These are phyloP conservation scores for Magnusiomyces suaveolens DNA, from an alignment of 1,139 yeast genomes.

Conservation along the genomic window DNA sequence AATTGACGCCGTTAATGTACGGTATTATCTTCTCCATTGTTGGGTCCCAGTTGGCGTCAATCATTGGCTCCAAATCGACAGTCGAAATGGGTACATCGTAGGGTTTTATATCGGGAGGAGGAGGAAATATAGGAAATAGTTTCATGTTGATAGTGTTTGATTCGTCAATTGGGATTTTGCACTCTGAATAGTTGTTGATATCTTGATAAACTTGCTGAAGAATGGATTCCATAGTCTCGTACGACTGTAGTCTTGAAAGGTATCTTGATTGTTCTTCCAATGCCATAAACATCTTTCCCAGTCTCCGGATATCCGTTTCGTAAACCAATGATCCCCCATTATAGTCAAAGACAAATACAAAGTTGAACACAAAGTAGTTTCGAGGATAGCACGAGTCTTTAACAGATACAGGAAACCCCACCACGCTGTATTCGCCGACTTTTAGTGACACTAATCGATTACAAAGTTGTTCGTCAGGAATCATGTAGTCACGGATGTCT, in stretches of 20 bases:
- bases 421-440: constrained; percentile 57
- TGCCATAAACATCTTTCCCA: constrained; percentile 83
- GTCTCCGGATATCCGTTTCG: constrained; percentile 71
- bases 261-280: constrained; percentile 81
- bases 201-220: constrained; percentile 88
- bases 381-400: constrained; percentile 69
- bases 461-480: constrained; percentile 88
- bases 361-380: constrained; percentile 85
- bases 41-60: constrained; percentile 95
- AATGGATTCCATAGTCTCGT: constrained; percentile 62
- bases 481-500: constrained; percentile 76
- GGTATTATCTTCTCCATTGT: constrained; percentile 86
- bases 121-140: constrained; percentile 74
- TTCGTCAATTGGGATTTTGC: constrained; percentile 84
- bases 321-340: constrained; percentile 76
- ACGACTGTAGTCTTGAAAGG: constrained; percentile 40
- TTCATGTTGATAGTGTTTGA: constrained; percentile 89
- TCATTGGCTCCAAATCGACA: constrained; percentile 56
- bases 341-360: constrained; percentile 82
- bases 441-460: constrained; percentile 69
- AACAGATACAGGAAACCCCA: constrained; percentile 88
- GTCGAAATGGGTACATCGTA: constrained; percentile 84
- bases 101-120: constrained; percentile 64
- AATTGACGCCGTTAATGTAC: constrained; percentile 77
- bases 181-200: constrained; percentile 87